Percentiles rank a stretch among this genome's conserved stretches.
These are phyloP conservation scores for Sporothrix protearum DNA, from an alignment of 2,329 filamentous ascomycete genomes.

Conservation along the genomic window DNA sequence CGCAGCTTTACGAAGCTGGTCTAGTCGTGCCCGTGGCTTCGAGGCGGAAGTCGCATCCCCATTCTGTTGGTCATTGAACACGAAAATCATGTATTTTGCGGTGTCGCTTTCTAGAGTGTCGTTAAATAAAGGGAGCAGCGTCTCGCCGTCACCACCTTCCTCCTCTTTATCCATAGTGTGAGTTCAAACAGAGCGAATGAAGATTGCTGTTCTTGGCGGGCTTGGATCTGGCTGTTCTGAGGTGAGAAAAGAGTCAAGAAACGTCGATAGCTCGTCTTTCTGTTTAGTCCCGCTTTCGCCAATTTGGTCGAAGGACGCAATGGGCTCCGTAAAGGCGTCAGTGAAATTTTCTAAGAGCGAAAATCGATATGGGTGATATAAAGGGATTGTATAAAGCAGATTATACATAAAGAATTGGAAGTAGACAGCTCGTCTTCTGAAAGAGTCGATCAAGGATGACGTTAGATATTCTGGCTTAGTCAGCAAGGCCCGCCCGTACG, in stretches of 20 bases:
- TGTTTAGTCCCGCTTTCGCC: too few relatives aligned
- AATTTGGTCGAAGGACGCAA: too few relatives aligned
- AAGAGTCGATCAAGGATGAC: too few relatives aligned
- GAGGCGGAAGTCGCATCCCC: conserved; percentile 40
- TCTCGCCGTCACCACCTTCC: not conserved
- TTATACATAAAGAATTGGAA: not conserved
- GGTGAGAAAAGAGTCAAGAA: not conserved
- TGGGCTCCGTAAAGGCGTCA: too few relatives aligned
- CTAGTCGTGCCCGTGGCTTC: conserved; percentile 62
- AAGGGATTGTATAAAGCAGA: not conserved
- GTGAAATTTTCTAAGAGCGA: too few relatives aligned
- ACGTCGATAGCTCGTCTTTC: too few relatives aligned
- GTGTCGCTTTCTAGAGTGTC: conserved; percentile 68
- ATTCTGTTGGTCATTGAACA: conserved; percentile 55
- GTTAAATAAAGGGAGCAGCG: not conserved
- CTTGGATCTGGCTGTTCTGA: not conserved
- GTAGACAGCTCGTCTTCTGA: not conserved
- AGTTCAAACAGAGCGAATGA: not conserved
- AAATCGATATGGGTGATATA: too few relatives aligned
- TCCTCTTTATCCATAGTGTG: not conserved
- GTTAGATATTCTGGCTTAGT: not conserved
- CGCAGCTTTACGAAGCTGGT: conserved; percentile 67
- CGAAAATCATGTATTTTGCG: conserved; percentile 78
- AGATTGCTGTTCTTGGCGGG: not conserved
- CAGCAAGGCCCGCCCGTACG: not conserved